Evolutionary conservation across 805 yeast species (phyloP), one percentile per base, ranked within the genome.

Genomic region (Suhomyces faveliae): DNA sequence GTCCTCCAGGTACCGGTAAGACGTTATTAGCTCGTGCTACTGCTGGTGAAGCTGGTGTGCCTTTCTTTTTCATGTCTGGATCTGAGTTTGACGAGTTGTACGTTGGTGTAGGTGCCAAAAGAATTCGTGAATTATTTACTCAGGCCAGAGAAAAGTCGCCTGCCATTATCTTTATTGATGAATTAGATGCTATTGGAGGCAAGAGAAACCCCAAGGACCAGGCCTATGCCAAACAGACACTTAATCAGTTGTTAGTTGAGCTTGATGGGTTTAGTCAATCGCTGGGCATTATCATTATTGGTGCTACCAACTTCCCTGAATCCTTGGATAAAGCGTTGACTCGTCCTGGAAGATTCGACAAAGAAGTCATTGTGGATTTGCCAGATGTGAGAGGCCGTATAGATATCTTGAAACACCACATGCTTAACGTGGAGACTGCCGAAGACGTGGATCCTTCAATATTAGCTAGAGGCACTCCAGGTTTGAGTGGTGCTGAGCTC

Each of bases 1-100:
- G 99, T 40, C 99, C 99, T 33, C 99, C 99, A 37, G 99, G 99
- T 70, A 92, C 99, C 5, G 99, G 99, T 80, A 92, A 94, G 67
- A 94, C 99, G 1, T 75, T 92, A 56, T 79, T 94, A 54, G 98
- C 98, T 0, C 83, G 98, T 59, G 98, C 99, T 23, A 95, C 97
- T 24, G 99, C 99, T 6, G 98, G 98, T 54, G 98, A 92, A 70
- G 98, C 99, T 5, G 98, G 96, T 47, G 98, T 94, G 20, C 99
- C 98, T 38, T 94, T 94, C 64, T 92, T 91, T 70, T 92, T 92
- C 69, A 92, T 94, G 97, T 88, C 96, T 5, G 99, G 99, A 41
- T 89, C 97, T 1, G 99, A 94, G 66, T 94, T 94, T 64, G 99
- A 95, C 66, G 99, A 94, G 70, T 80, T 95, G 57, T 94, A 92